Base-by-base conservation (phyloP, 1,284 basidiomycete species). In the Ceratobasidium sp. region DNA sequence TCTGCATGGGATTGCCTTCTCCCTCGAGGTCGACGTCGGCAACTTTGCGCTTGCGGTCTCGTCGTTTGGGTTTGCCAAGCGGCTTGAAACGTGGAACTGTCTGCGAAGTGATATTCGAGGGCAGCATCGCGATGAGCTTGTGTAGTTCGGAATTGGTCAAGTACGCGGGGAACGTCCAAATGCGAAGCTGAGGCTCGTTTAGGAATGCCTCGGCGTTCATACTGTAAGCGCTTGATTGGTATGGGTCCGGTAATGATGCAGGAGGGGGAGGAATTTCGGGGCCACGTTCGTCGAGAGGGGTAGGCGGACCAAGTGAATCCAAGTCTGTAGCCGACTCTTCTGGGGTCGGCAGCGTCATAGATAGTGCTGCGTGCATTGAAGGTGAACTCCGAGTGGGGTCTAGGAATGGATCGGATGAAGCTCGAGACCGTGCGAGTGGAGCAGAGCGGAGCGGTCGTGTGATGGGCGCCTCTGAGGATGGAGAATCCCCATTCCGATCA, bases 111-210 rank as follows among this genome's bases (percentile, higher is more conserved):
- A 77, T 77, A 54, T 54, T 76, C 11, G 66, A 27, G 9, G 76
- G 76, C 31, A 77, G 63, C 39, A 75, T 54, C 6, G 61, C 56
- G 24, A 76, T 51, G 9, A 77, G 62, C 43, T 51, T 49, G 43
- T 74, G 61, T 13, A 77, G 51, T 56, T 77, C 76, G 1, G 76
- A 76, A 49, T 77, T 77, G 29, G 66, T 48, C 22, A 77, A 39
- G 49, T 72, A 74, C 0, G 66, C n/a, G 19, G 76, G 76, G 34
- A 75, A 66, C 16, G 59, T 75, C 76, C 76, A 77, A 51, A 74
- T 68, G 51, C 76, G 76, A n/a, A 76, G 69, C 46, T 77, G 76
- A 19, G 74, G 68, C 48, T 69, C 74, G 41, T 76, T 71, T 24
- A 76, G 49, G 63, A 74, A 66, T 0, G 61, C 63, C 63, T 66